phyloP scores from a whole-genome alignment of 257 asterid genomes.

The Lycium barbarum region DNA sequence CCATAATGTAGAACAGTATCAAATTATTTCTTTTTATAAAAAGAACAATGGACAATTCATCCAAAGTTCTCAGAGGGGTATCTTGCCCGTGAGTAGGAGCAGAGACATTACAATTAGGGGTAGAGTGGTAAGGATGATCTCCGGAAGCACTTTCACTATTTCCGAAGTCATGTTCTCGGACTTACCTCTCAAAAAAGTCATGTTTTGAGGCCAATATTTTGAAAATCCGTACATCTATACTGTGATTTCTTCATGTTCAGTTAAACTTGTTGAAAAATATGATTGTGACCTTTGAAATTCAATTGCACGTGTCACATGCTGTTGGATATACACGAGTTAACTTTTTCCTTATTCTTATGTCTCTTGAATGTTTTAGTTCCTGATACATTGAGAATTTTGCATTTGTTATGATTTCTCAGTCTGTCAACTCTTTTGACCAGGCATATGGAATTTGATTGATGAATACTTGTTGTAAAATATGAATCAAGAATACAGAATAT shows the following conservation, averaged over 20 bases:
- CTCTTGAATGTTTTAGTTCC: not conserved
- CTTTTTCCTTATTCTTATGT: not conserved
- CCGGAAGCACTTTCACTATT: not conserved
- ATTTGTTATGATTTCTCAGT: not conserved
- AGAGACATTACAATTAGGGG: not conserved
- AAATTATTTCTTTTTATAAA: not conserved
- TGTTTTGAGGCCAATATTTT: conserved; percentile 2
- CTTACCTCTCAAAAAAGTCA: not conserved
- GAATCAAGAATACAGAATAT: too few species aligned
- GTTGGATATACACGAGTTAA: not conserved
- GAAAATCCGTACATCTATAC: not conserved
- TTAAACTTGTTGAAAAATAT: not conserved
- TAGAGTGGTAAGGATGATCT: not conserved
- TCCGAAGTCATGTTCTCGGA: not conserved
- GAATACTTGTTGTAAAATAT: not conserved
- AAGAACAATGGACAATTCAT: not conserved
- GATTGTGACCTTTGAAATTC: not conserved
- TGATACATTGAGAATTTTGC: not conserved
- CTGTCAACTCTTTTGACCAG: not conserved
- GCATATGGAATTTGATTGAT: not conserved
- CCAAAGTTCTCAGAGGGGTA: not conserved
- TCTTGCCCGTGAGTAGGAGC: not conserved
- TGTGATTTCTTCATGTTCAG: not conserved
- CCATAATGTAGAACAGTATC: not conserved
- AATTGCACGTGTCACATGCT: not conserved